Evolutionary conservation across 257 asterid species (phyloP), one percentile per base, ranked within the genome.

Genomic region (Solanum etuberosum): DNA sequence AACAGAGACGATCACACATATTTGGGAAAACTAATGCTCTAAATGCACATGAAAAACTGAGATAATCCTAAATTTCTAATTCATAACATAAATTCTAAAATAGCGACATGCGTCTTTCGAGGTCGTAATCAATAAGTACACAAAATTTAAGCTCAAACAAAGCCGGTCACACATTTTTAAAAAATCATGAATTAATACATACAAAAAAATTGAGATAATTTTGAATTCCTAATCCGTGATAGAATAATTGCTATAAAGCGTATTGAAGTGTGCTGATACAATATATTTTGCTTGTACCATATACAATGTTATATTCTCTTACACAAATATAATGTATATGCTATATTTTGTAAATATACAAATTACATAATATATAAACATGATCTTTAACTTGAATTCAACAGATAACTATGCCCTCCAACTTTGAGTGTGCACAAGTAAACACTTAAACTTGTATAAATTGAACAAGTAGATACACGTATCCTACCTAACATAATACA

Each of bases 321-420:
- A 54, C 65, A 54, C 65, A 54, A 20, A 54, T 20, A 54, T 20
- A 16, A 7, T 54, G 3, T 54, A 54, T 54, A 6, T 54, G n/a
- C 25, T 54, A 54, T 54, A 3, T 54, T 54, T 54, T 54, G 63
- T 20, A 20, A 54, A 0, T 51, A 51, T 48, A 48, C 59, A 48
- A 48, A 48, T 3, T 0, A 15, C 21, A 48, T 2, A 48, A 48
- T 14, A 48, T 21, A 48, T 15, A 15, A 15, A 5, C 7, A 48
- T 48, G 21, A 48, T 1, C 2, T 2, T 48, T 16, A 2, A 51
- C 0, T 54, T 3, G 2, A 1, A 0, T 54, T 54, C 1, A 54
- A 4, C 0, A 4, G 4, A 54, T 3, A 54, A 18, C 25, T 3
- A 57, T 20, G 5, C 0, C 2, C 5, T 1, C 0, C 10, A 20